These are phyloP conservation scores for Quercus agrifolia DNA, from an alignment of 306 rosid species.

Conservation along the genomic window DNA sequence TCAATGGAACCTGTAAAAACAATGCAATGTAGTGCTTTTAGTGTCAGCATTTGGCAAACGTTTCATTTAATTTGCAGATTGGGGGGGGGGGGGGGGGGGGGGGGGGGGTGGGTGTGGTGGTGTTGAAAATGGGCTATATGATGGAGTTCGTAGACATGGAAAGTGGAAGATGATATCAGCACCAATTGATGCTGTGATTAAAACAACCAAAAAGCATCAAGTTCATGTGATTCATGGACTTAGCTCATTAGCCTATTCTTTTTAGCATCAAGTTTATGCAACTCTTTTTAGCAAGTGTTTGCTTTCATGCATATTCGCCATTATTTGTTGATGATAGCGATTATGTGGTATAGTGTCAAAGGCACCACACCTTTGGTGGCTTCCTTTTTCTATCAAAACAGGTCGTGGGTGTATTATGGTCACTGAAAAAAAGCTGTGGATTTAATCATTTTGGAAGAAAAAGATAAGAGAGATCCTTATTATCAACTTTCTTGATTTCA, in stretches of 20 bases:
- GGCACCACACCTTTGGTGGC: constrained; percentile 18
- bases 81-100: not conserved
- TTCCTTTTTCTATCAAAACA: not conserved
- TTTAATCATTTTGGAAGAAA: constrained; percentile 8
- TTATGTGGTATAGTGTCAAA: constrained; percentile 28
- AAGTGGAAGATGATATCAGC: not conserved
- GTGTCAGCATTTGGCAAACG: not conserved
- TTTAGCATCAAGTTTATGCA: not conserved
- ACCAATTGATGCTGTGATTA: not conserved
- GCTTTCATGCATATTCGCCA: constrained; percentile 16
- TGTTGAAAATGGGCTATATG: not conserved
- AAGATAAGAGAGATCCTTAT: constrained; percentile 14
- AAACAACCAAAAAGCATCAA: constrained; percentile 7
- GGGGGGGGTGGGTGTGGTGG: too few species aligned
- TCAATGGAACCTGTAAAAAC: constrained; percentile 54
- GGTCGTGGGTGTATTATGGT: constrained; percentile 18
- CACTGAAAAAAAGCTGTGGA: not conserved
- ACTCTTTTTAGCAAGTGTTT: not conserved
- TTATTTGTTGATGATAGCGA: constrained; percentile 12
- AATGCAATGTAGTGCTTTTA: not conserved
- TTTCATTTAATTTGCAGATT: not conserved
- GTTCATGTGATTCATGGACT: too few species aligned
- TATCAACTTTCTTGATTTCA: constrained; percentile 9
- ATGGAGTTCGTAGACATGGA: not conserved
- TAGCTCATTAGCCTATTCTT: too few species aligned